phyloP scores from a whole-genome alignment of 441 rosid species.

The Corymbia calophylla region DNA sequence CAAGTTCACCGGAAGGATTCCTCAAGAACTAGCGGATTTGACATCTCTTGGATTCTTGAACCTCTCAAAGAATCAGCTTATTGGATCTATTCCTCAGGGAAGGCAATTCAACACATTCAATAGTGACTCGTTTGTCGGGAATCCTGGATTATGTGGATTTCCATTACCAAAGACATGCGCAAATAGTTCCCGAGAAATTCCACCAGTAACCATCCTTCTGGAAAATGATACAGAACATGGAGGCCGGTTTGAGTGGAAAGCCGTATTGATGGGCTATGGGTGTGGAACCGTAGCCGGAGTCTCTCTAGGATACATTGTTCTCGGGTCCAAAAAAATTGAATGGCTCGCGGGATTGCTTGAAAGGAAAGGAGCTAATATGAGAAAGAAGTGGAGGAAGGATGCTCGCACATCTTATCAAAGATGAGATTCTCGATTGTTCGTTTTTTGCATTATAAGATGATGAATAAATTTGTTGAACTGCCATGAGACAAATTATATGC shows the following conservation, averaged over 20 bases:
- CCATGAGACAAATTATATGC: rapidly evolving
- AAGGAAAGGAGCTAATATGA: not conserved
- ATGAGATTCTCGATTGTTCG: rapidly evolving
- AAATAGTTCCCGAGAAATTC: not conserved
- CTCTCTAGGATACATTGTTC: not conserved
- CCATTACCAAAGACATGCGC: rapidly evolving
- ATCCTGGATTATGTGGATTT: not conserved
- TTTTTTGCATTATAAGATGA: not conserved
- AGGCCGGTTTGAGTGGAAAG: not conserved
- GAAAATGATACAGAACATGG: not conserved
- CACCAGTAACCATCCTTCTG: rapidly evolving
- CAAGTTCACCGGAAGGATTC: not conserved
- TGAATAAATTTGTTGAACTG: not conserved
- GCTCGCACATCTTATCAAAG: not conserved
- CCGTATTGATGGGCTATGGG: not conserved
- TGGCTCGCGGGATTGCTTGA: not conserved
- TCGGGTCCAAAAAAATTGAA: rapidly evolving
- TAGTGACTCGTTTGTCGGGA: rapidly evolving
- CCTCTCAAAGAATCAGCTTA: not conserved
- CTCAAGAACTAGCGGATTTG: not conserved
- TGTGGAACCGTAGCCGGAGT: not conserved
- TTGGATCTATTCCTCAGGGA: not conserved
- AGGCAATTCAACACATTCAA: not conserved
- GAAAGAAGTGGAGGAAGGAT: not conserved
- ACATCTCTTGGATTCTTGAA: not conserved